These are phyloP conservation scores for Cryptococcus floricola DNA, from an alignment of 1,284 basidiomycete species.

Conservation along the genomic window DNA sequence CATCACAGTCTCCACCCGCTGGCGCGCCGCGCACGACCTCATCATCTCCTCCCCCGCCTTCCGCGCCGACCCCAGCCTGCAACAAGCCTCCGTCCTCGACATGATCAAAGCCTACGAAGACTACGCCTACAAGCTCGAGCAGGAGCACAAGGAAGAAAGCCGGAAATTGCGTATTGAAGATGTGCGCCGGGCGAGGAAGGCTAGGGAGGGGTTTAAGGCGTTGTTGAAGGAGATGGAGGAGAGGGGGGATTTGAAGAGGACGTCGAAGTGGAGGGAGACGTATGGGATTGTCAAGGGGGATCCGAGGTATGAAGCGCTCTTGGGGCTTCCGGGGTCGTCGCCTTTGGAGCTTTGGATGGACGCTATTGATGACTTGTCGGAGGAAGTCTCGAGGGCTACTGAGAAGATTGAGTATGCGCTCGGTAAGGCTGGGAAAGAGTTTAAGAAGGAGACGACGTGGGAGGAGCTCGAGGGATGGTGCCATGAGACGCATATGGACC, in stretches of 20 bases:
- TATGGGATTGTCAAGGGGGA: slow-evolving; percentile 66
- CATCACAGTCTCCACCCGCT: slow-evolving; percentile 82
- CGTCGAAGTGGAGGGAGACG: slow-evolving; percentile 85
- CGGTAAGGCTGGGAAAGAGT: slow-evolving; percentile 40
- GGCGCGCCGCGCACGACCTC: slow-evolving; percentile 73
- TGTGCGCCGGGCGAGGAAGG: slow-evolving; percentile 74
- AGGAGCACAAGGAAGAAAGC: slow-evolving; percentile 80
- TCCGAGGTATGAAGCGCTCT: slow-evolving; percentile 73
- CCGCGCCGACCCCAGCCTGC: slow-evolving; percentile 67
- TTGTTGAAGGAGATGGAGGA: slow-evolving; percentile 67
- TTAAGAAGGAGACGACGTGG: slow-evolving; percentile 46
- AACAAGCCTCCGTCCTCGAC: slow-evolving; percentile 77
- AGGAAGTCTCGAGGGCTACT: slow-evolving; percentile 74
- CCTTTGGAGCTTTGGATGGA: slow-evolving; percentile 98
- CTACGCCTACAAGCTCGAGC: slow-evolving; percentile 77
- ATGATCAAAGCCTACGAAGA: slow-evolving; percentile 88
- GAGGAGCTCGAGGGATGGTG: slow-evolving; percentile 56
- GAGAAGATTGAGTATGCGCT: slow-evolving; percentile 53
- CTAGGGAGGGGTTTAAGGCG: slow-evolving; percentile 79
- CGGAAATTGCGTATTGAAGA: slow-evolving; percentile 74
- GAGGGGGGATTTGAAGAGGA: slow-evolving; percentile 67
- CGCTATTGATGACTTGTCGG: slow-evolving; percentile 76
- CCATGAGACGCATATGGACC: slow-evolving; percentile 51
- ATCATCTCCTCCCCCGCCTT: slow-evolving; percentile 74
- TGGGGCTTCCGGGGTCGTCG: slow-evolving; percentile 87